These are phyloP conservation scores for Xylaria sp. DNA, from an alignment of 2,329 filamentous ascomycete species.

Conservation along the genomic window DNA sequence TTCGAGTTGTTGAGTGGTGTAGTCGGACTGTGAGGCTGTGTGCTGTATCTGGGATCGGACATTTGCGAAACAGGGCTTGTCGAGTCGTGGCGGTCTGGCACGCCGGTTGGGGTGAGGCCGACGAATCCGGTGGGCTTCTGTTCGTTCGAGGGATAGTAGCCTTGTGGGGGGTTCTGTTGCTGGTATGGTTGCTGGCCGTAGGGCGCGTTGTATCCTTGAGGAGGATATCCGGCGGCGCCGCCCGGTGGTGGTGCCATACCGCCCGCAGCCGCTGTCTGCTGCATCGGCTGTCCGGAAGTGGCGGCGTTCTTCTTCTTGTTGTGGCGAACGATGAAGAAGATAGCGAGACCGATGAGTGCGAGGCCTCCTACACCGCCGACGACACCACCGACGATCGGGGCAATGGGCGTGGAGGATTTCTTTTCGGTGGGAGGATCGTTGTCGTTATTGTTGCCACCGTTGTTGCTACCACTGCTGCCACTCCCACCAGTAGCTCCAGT, in stretches of 20 bases:
- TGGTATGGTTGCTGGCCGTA: constrained; percentile 40
- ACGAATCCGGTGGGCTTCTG: constrained; percentile 45
- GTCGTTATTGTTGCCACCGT: constrained; percentile 1
- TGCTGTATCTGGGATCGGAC: constrained; percentile 38
- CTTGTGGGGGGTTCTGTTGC: constrained; percentile 28
- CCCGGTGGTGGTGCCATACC: constrained; percentile 3
- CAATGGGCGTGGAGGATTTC: constrained; percentile 47
- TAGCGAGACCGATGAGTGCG: constrained; percentile 52
- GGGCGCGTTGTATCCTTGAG: constrained; percentile 32
- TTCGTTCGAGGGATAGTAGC: constrained; percentile 35
- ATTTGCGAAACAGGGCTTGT: constrained; percentile 45
- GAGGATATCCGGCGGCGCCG: constrained; percentile 30
- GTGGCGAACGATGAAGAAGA: constrained; percentile 55
- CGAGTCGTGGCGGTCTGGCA: constrained; percentile 43
- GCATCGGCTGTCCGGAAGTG: constrained; percentile 30
- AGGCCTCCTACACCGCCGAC: constrained; percentile 58
- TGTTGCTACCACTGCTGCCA: constrained; percentile 3
- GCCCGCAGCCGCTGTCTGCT: constrained; percentile 27
- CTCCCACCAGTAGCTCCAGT: constrained; percentile 7
- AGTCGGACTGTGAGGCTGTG: constrained; percentile 43
- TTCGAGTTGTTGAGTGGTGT: constrained; percentile 42
- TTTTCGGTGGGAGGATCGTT: constrained; percentile 14
- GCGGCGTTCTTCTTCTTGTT: constrained; percentile 43
- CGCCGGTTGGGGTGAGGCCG: constrained; percentile 25
- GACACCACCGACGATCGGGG: constrained; percentile 58